These are phyloP conservation scores for Spongospora subterranea DNA, from an alignment of 208 protist species.

Conservation along the genomic window DNA sequence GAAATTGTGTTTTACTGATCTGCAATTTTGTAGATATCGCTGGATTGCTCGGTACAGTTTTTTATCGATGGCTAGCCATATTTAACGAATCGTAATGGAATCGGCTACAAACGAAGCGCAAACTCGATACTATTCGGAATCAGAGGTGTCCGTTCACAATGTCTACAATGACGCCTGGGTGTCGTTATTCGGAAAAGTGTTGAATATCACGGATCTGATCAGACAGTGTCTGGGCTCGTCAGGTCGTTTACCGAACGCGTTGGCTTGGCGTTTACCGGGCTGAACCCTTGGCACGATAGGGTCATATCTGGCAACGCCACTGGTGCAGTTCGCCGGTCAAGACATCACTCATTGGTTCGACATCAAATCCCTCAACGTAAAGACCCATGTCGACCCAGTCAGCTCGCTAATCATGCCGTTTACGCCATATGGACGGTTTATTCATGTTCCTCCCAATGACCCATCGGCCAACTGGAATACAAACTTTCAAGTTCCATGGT, in stretches of 20 bases:
- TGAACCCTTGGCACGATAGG: slow-evolving; percentile 37
- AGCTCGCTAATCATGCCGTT: slow-evolving; percentile 59
- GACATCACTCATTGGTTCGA: slow-evolving; percentile 75
- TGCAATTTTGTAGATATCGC: too few relatives aligned
- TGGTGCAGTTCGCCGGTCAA: slow-evolving; percentile 64
- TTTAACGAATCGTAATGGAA: too few relatives aligned
- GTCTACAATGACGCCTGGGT: slow-evolving; percentile 59
- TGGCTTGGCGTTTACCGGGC: not conserved
- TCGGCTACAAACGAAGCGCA: too few relatives aligned
- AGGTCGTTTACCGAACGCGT: not conserved
- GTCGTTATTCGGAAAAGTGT: slow-evolving; percentile 62
- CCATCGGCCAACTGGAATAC: slow-evolving; percentile 25
- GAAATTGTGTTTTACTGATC: too few relatives aligned
- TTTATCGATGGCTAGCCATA: too few relatives aligned
- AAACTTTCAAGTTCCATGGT: slow-evolving; percentile 68
- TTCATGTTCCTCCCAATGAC: slow-evolving; percentile 67
- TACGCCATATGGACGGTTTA: slow-evolving; percentile 64
- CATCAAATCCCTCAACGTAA: slow-evolving; percentile 58
- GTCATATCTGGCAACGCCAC: slow-evolving; percentile 53
- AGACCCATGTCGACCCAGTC: slow-evolving; percentile 62
- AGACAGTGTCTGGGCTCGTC: not conserved
- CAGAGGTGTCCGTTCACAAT: slow-evolving; percentile 56
- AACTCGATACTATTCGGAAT: slow-evolving; percentile 54
- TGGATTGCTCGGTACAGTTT: too few relatives aligned
- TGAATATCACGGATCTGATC: slow-evolving; percentile 48